Evolutionary conservation across 1,139 yeast genomes (phyloP).

Genomic region (Candida frijolesensis): DNA sequence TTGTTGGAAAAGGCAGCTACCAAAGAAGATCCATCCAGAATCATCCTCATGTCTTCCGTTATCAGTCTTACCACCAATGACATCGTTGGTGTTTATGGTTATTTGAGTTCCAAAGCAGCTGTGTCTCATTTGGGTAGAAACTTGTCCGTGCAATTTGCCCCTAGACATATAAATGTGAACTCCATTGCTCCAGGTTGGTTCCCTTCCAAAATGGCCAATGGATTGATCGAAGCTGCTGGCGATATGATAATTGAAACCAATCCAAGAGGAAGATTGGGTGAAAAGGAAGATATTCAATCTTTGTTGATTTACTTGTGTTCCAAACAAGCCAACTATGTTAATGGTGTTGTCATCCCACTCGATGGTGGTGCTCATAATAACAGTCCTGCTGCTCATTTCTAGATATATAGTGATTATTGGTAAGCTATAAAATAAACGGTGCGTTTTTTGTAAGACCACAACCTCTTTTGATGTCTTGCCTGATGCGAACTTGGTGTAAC

Average conservation of each 20-base stretch:
- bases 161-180: slow-evolving; percentile 67
- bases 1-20: slow-evolving; percentile 58
- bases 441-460: background rate
- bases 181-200: slow-evolving; percentile 78
- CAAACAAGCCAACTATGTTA: slow-evolving; percentile 60
- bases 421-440: background rate
- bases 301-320: slow-evolving; percentile 64
- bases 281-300: slow-evolving; percentile 59
- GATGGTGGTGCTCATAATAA: slow-evolving; percentile 65
- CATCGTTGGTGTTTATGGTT: slow-evolving; percentile 62
- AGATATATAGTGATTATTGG: background rate
- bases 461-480: no score
- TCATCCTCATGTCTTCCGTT: slow-evolving; percentile 69
- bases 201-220: slow-evolving; percentile 77
- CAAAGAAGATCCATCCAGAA: slow-evolving; percentile 62
- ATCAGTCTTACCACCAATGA: slow-evolving; percentile 52
- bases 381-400: slow-evolving; percentile 22
- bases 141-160: slow-evolving; percentile 66
- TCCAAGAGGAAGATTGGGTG: slow-evolving; percentile 70
- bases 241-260: slow-evolving; percentile 49
- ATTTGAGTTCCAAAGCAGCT: slow-evolving; percentile 77
- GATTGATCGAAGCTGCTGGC: slow-evolving; percentile 59
- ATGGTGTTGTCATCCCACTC: slow-evolving; percentile 72
- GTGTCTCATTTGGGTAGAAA: slow-evolving; percentile 69
- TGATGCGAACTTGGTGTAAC: background rate